Evolutionary conservation across 805 yeast species (phyloP).

Genomic region (Metschnikowia hibisci): DNA sequence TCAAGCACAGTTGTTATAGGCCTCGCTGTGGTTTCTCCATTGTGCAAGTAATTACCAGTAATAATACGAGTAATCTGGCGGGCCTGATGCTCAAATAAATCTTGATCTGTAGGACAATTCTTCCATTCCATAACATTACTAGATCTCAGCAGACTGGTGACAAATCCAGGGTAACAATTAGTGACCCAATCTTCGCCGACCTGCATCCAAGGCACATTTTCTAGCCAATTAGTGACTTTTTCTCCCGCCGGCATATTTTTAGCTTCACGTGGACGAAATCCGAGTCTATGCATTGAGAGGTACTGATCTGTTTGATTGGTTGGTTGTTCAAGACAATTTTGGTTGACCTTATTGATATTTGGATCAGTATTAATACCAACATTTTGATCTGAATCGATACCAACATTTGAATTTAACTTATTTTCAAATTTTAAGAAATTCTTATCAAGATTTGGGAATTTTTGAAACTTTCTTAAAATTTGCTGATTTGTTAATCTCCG

Average conservation of each 20-base stretch:
- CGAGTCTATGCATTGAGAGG: background rate
- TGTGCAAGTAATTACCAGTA: constrained; percentile 14
- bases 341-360: no score
- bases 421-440: no score
- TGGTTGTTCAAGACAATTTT: no score
- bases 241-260: constrained; percentile 63
- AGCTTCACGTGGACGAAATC: constrained; percentile 60
- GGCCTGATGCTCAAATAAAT: constrained; percentile 51
- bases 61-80: constrained; percentile 42
- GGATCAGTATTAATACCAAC: no score
- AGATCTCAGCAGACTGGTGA: constrained; percentile 18
- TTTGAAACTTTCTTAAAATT: no score
- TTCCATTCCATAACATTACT: constrained; percentile 17
- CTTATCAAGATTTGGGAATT: no score
- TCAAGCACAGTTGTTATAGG: constrained; percentile 14
- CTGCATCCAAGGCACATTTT: constrained; percentile 48
- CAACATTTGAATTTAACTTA: no score
- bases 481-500: no score
- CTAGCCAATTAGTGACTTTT: constrained; percentile 64
- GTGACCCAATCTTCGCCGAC: constrained; percentile 21
- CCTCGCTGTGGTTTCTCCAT: constrained; percentile 16
- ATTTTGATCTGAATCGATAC: no score
- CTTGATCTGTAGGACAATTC: constrained; percentile 33
- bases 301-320: no score
- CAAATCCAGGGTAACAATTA: constrained; percentile 51